Base-by-base conservation (phyloP, 805 yeast genomes). In the Grigorovia humatica region DNA sequence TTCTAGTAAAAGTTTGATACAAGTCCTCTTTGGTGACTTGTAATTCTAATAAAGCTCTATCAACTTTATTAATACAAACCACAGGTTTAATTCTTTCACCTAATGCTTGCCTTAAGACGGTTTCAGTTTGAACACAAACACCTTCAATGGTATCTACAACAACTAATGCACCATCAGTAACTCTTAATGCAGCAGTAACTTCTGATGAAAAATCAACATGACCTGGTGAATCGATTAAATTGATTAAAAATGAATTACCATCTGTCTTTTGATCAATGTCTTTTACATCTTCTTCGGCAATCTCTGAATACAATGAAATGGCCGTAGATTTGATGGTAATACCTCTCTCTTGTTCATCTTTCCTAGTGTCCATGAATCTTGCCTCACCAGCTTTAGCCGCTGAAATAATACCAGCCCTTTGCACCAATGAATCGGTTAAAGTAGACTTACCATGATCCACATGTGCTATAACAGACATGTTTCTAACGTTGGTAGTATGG, bases 151-250 rank as follows among this genome's bases (percentile, higher is more conserved):
- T 84, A 78, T 93, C 98, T 71, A 91, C 98, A 66, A 91, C 99
- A 68, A 91, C 98, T 72, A 91, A 82, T 72, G 99, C 98, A 88
- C 99, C 99, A 74, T 91, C 99, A 65, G 98, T 93, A 70, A 91
- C 98, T 81, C 99, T 90, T 72, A 91, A 85, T 76, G 99, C 99
- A 69, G 98, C 98, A 71, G 98, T 93, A 71, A 91, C 99, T 79
- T 91, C 99, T 66, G 98, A 93, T 59, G 97, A 89, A 90, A 91
- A 91, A 80, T 91, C 99, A 82, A 91, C 98, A 97, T 91, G 99
- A 86, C 99, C 99, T 77, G 99, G 99, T 65, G 99, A 93, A 77
- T 91, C 99, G 68, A 91, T 91, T 83, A 91, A 82, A 88, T 91
- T 91, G 67, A 91, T 83, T 79, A 91, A 85, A 83, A 91, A 91